Conservation (phyloP, 2,329 filamentous ascomycete species). For the Fusarium haematococcum region DNA sequence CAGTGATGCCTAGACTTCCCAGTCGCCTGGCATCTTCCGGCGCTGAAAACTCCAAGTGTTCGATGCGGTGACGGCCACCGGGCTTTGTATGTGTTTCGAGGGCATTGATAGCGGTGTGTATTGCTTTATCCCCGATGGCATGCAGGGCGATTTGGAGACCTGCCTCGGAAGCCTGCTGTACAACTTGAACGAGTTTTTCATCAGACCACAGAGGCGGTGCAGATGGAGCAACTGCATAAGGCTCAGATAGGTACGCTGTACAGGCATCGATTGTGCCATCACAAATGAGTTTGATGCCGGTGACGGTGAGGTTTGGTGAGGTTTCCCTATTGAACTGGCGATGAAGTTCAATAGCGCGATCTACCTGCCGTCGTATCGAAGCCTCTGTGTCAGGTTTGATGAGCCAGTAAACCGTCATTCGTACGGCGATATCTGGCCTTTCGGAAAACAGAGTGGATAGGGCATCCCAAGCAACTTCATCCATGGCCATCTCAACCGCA, state of each 20-base stretch:
- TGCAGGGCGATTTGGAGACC: constrained; percentile 71
- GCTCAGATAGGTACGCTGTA: constrained; percentile 67
- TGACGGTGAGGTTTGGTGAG: constrained; percentile 60
- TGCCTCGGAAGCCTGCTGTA: constrained; percentile 61
- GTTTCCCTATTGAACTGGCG: constrained; percentile 47
- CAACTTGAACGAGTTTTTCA: constrained; percentile 63
- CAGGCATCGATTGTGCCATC: constrained; percentile 73
- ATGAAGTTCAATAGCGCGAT: constrained; percentile 60
- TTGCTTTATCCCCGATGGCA: constrained; percentile 71
- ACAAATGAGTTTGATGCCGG: constrained; percentile 69
- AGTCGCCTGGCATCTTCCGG: constrained; percentile 64
- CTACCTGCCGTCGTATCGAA: constrained; percentile 57
- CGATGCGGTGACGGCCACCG: constrained; percentile 67
- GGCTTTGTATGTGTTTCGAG: constrained; percentile 56
- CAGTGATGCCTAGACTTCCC: constrained; percentile 67
- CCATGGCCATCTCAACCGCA: constrained; percentile 71
- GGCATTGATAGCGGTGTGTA: constrained; percentile 65
- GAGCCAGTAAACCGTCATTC: constrained; percentile 67
- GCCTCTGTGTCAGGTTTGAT: constrained; percentile 57
- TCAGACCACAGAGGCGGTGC: constrained; percentile 64
- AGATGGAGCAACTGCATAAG: constrained; percentile 61
- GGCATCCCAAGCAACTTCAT: constrained; percentile 65
- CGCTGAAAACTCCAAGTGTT: constrained; percentile 54
- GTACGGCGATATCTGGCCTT: constrained; percentile 48
- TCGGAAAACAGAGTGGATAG: constrained; percentile 55